These are phyloP conservation scores for Neurospora sp. DNA, from an alignment of 495 filamentous ascomycete species.

Conservation along the genomic window DNA sequence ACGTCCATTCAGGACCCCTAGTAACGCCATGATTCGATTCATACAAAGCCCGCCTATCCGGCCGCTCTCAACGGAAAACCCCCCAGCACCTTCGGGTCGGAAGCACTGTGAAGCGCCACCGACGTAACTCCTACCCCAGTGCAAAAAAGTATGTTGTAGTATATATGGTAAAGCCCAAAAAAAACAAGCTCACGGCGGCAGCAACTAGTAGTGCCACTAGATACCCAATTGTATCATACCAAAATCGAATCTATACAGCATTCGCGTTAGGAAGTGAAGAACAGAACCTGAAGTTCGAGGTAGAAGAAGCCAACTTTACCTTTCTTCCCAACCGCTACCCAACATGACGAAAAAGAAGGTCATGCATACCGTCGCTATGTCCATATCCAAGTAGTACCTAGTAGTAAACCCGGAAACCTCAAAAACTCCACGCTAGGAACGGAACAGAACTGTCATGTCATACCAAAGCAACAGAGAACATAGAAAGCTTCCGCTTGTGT, in stretches of 20 bases:
- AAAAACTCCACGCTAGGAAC: background rate
- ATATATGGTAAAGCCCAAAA: background rate
- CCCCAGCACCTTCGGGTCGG: background rate
- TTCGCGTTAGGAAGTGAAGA: background rate
- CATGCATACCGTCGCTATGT: background rate
- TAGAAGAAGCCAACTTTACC: background rate
- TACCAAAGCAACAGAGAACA: background rate
- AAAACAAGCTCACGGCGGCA: background rate
- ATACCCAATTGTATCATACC: background rate
- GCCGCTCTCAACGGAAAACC: background rate
- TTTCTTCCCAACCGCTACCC: background rate
- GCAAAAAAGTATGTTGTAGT: background rate
- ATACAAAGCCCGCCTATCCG: background rate
- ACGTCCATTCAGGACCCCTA: background rate
- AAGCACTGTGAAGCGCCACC: background rate
- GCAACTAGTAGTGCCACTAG: background rate
- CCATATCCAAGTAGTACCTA: background rate
- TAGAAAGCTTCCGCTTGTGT: background rate
- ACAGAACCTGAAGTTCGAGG: background rate
- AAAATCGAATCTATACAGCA: background rate
- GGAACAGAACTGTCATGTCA: background rate
- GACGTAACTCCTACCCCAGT: background rate
- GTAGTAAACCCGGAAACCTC: background rate
- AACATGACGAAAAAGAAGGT: background rate
- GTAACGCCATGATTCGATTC: background rate